A percentile compares a stretch with the other conserved stretches of the same genome.
Evolutionary conservation across 73 alveolate species (phyloP).

Genomic region (Paramecium sexaurelia): DNA sequence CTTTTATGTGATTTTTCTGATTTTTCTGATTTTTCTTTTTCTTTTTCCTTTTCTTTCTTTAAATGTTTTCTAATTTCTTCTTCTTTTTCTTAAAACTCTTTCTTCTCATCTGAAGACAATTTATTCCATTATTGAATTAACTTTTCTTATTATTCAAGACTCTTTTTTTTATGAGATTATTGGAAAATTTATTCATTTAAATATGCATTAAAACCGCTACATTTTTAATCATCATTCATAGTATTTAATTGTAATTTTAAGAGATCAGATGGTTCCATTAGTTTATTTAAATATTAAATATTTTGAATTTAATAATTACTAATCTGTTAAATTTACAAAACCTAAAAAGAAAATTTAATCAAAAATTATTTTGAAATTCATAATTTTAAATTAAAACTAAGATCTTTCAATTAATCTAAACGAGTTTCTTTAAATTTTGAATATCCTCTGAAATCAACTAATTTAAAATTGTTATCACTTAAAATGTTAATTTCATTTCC

Average conservation of each 20-base stretch:
- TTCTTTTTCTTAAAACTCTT: neutral
- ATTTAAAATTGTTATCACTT: slow-evolving; percentile 77
- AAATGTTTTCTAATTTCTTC: neutral
- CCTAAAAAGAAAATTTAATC: neutral
- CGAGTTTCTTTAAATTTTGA: neutral
- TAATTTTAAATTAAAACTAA: no score
- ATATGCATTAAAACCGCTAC: neutral
- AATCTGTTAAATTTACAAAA: neutral
- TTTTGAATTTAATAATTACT: neutral
- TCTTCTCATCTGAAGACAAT: neutral
- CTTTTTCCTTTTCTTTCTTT: neutral
- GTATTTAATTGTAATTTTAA: neutral
- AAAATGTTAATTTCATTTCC: slow-evolving; percentile 88
- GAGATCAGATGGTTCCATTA: neutral
- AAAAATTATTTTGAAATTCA: neutral
- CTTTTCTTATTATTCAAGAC: neutral
- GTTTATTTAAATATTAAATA: neutral
- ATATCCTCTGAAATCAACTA: neutral
- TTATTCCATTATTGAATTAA: neutral
- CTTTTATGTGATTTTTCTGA: neutral
- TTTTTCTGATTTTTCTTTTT: neutral
- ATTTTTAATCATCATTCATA: neutral
- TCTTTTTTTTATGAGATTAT: neutral
- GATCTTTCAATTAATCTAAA: neutral
- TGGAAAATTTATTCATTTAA: neutral